phyloP scores from a whole-genome alignment of 352 stramenopile genomes.

The Pythium biforme region DNA sequence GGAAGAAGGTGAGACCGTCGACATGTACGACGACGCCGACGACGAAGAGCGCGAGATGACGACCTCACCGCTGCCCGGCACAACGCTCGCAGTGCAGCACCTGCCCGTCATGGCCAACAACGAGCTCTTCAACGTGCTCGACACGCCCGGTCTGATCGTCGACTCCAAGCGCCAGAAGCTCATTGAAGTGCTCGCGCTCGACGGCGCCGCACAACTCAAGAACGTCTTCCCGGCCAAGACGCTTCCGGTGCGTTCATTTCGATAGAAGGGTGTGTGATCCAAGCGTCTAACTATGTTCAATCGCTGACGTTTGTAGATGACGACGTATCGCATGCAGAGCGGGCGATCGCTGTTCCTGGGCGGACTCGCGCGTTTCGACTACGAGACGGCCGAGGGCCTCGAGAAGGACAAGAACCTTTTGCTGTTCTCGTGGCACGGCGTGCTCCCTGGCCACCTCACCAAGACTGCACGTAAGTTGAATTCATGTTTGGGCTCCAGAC shows the following conservation, averaged over 20 bases:
- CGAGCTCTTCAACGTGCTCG: slow-evolving; percentile 79
- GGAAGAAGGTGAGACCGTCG: slow-evolving; percentile 49
- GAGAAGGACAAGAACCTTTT: slow-evolving; percentile 57
- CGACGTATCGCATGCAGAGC: slow-evolving; percentile 62
- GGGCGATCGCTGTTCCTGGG: slow-evolving; percentile 79
- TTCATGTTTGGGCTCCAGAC: too few species aligned
- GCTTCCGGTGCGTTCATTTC: slow-evolving; percentile 42
- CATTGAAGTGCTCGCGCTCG: slow-evolving; percentile 71
- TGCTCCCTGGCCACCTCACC: slow-evolving; percentile 77
- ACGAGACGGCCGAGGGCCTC: slow-evolving; percentile 41
- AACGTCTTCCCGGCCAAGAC: slow-evolving; percentile 80
- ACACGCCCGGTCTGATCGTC: slow-evolving; percentile 79
- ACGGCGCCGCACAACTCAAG: slow-evolving; percentile 60
- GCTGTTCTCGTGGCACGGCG: slow-evolving; percentile 80
- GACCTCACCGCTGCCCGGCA: slow-evolving; percentile 89
- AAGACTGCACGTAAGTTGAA: slow-evolving; percentile 68
- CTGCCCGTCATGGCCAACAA: slow-evolving; percentile 78
- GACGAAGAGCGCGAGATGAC: slow-evolving; percentile 77
- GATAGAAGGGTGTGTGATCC: too few species aligned
- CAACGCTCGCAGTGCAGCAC: slow-evolving; percentile 85
- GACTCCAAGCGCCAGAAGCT: slow-evolving; percentile 77
- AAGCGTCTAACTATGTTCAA: too few species aligned
- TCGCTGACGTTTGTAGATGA: slow-evolving; percentile 34
- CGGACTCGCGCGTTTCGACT: slow-evolving; percentile 75
- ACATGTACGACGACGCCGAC: slow-evolving; percentile 69